Evolutionary conservation across 2,329 filamentous ascomycete species (phyloP), one percentile per base, ranked within the genome.

Genomic region (Penicillium griseofulvum): DNA sequence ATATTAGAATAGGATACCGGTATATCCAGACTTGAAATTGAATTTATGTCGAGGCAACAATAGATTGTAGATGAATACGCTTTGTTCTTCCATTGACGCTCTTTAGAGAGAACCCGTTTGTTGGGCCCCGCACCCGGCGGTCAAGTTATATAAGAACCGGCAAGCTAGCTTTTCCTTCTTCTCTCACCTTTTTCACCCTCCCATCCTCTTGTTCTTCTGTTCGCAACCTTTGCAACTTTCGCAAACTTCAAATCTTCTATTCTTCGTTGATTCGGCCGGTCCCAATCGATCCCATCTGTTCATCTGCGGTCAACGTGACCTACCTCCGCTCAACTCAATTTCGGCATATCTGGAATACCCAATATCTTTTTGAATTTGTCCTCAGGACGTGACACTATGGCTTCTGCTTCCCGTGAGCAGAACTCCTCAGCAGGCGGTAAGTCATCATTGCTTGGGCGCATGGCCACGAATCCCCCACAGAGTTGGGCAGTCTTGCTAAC

Each of bases 371-470:
- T 14, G 29, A 31, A 14, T 51, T 19, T 41, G 38, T 53, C 38
- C 22, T 44, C 49, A 31, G 39, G 41, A 56, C 52, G 29, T 7
- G 52, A 47, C 45, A 34, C 37, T 22, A 66, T 65, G 63, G 39
- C 51, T 39, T 52, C 59, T 22, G 45, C 42, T 45, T 49, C 56
- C 28, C 48, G 53, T 33, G 60, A 65, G 45, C 54, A 50, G n/a
- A 50, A 49, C 44, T 42, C 51, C 45, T 49, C 52, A 47, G 26
- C 34, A 22, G 49, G 34, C 37, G 54, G 56, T 59, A 37, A 55
- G 58, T 57, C 31, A 37, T 52, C 28, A 22, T 33, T 24, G 43
- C 29, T 37, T 39, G 26, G 41, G 47, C 44, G 36, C 41, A 38
- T 46, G 29, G 38, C 11, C 22, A 17, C 10, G 24, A 38, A 34